Percentiles rank a stretch among this genome's conserved stretches.
Conservation (phyloP, 495 filamentous ascomycete species). For the Haplographium delicatum region DNA sequence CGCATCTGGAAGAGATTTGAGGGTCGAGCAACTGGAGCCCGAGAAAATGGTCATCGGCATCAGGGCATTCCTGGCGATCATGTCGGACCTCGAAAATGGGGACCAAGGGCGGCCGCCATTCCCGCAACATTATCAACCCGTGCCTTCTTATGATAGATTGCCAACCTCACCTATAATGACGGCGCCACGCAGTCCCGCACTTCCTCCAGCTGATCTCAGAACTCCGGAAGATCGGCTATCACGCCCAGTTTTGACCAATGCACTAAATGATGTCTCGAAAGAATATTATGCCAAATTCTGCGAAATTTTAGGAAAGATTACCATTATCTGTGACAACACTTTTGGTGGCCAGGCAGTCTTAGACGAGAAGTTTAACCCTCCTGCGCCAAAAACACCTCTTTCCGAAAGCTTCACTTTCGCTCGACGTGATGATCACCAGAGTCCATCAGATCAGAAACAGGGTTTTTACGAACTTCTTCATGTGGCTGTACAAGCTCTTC, state of each 20-base stretch:
- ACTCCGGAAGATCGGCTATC: slow-evolving; percentile 57
- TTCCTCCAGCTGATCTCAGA: slow-evolving; percentile 21
- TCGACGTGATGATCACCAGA: slow-evolving; percentile 72
- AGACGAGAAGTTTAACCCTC: slow-evolving; percentile 87
- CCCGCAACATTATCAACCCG: slow-evolving; percentile 52
- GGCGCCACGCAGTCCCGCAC: slow-evolving; percentile 32
- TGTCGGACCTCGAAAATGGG: slow-evolving; percentile 88
- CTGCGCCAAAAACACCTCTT: slow-evolving; percentile 88
- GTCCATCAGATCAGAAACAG: slow-evolving; percentile 75
- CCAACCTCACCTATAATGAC: slow-evolving; percentile 50
- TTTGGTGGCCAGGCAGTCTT: slow-evolving; percentile 94
- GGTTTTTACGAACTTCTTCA: slow-evolving; percentile 94
- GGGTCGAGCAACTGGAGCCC: slow-evolving; percentile 88
- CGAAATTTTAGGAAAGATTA: slow-evolving; percentile 92
- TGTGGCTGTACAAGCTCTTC: slow-evolving; percentile 91
- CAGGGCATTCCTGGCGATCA: slow-evolving; percentile 82
- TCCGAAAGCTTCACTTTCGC: slow-evolving; percentile 88
- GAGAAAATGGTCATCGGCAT: slow-evolving; percentile 97
- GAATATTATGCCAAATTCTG: slow-evolving; percentile 88
- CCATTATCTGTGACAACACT: slow-evolving; percentile 89
- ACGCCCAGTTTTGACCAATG: slow-evolving; percentile 66
- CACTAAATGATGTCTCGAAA: slow-evolving; percentile 67
- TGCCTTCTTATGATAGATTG: slow-evolving; percentile 35
- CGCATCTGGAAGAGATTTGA: slow-evolving; percentile 68
- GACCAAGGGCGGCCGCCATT: slow-evolving; percentile 78